Evolutionary conservation across 805 yeast species (phyloP).

Genomic region (Lipomyces spencermartinsiae): DNA sequence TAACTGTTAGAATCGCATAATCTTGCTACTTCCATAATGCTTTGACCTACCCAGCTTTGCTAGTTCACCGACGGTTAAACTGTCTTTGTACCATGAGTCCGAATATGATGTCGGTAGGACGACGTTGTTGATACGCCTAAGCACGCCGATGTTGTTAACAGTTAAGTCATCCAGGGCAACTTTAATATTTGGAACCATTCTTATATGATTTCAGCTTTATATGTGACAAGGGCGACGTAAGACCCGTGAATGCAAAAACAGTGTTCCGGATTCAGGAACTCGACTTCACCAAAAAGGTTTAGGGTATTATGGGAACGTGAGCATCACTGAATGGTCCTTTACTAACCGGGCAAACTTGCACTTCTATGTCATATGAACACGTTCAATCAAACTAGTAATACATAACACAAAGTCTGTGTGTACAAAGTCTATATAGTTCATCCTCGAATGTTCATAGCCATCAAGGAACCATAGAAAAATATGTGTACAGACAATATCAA

Average conservation of each 20-base stretch:
- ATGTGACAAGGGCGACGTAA: background rate
- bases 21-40: background rate
- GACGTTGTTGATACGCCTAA: conserved; percentile 61
- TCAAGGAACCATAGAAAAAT: conserved; percentile 5
- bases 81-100: conserved; percentile 58
- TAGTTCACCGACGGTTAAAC: conserved; percentile 57
- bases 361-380: background rate
- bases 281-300: background rate
- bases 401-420: conserved; percentile 2
- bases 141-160: conserved; percentile 57
- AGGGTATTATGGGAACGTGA: background rate
- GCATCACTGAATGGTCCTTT: too few species aligned
- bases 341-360: too few species aligned
- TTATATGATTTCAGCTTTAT: background rate
- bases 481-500: background rate
- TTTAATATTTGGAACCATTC: conserved; percentile 13
- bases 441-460: background rate
- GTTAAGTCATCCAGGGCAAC: conserved; percentile 33
- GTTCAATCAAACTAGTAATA: background rate
- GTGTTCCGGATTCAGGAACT: background rate
- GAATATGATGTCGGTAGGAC: conserved; percentile 60
- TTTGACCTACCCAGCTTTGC: conserved; percentile 52
- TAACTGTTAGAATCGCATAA: conserved; percentile 11
- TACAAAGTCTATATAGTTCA: background rate
- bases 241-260: background rate